These are phyloP conservation scores for Leishmania mexicana DNA, from an alignment of 208 protist species.

Conservation along the genomic window DNA sequence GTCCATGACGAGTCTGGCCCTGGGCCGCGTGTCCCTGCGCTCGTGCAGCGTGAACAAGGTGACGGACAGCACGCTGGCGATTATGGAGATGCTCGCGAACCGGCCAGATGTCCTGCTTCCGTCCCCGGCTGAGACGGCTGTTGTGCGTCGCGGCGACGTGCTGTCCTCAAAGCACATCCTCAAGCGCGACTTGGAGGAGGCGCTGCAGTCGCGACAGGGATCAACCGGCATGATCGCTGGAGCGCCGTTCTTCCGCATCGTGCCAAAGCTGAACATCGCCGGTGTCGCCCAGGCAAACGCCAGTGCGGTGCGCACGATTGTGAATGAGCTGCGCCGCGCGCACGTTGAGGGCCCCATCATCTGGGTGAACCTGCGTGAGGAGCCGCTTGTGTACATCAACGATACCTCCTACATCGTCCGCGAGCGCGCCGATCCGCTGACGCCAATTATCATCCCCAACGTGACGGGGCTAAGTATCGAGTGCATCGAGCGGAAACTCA, in stretches of 20 bases:
- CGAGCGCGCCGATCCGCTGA: constrained; percentile 71
- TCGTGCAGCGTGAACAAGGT: constrained; percentile 59
- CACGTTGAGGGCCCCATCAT: constrained; percentile 69
- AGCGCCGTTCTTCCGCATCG: constrained; percentile 86
- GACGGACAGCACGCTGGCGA: constrained; percentile 60
- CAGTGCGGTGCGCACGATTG: constrained; percentile 71
- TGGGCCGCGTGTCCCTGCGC: constrained; percentile 59
- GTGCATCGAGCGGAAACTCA: constrained; percentile 82
- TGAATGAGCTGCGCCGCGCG: constrained; percentile 78
- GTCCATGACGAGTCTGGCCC: constrained; percentile 41
- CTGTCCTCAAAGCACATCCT: constrained; percentile 81
- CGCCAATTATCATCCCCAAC: constrained; percentile 84
- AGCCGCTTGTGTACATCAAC: constrained; percentile 90
- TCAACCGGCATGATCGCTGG: constrained; percentile 80
- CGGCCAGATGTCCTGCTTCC: constrained; percentile 65
- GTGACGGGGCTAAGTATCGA: constrained; percentile 77
- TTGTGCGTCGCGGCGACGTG: constrained; percentile 74
- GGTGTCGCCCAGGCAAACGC: constrained; percentile 82
- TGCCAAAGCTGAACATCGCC: constrained; percentile 85
- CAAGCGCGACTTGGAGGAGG: constrained; percentile 79
- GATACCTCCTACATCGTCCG: constrained; percentile 86
- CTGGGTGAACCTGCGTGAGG: constrained; percentile 90
- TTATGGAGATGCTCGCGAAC: constrained; percentile 78
- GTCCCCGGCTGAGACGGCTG: constrained; percentile 62
- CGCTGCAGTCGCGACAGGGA: constrained; percentile 57